Evolutionary conservation across 257 asterid genomes (phyloP).

Genomic region (Euphrasia confusa): DNA sequence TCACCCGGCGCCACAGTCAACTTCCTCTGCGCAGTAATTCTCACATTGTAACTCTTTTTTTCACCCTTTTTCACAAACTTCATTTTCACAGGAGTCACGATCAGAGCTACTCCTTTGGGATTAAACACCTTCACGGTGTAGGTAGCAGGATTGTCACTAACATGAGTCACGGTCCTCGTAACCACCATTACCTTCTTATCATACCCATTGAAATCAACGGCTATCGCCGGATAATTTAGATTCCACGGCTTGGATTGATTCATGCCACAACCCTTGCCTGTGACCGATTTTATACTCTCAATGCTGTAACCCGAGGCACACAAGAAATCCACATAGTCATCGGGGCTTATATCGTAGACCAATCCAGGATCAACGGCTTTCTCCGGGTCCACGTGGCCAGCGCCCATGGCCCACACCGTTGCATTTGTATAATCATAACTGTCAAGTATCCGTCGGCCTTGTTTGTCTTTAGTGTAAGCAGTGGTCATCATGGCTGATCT

Average conservation of each 20-base stretch:
- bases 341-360: constrained; percentile 48
- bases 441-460: constrained; percentile 49
- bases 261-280: constrained; percentile 33
- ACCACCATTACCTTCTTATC: constrained; percentile 27
- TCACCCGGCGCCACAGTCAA: not conserved
- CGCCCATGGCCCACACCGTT: constrained; percentile 57
- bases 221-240: constrained; percentile 69
- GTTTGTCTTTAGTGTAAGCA: constrained; percentile 41
- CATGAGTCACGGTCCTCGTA: constrained; percentile 49
- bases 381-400: constrained; percentile 80
- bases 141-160: constrained; percentile 32
- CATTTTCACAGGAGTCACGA: constrained; percentile 48
- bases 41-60: constrained; percentile 42
- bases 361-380: constrained; percentile 76
- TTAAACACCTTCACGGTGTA: constrained; percentile 32
- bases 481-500: constrained; percentile 88
- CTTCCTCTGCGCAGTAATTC: constrained; percentile 38
- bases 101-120: constrained; percentile 36
- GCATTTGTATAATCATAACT: constrained; percentile 44
- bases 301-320: constrained; percentile 52
- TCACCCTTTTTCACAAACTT: constrained; percentile 42
- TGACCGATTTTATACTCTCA: constrained; percentile 32
- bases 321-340: constrained; percentile 53
- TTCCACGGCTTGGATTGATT: constrained; percentile 52
- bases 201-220: constrained; percentile 38